These are phyloP conservation scores for Aspergillus hancockii DNA, from an alignment of 495 filamentous ascomycete species.

Conservation along the genomic window DNA sequence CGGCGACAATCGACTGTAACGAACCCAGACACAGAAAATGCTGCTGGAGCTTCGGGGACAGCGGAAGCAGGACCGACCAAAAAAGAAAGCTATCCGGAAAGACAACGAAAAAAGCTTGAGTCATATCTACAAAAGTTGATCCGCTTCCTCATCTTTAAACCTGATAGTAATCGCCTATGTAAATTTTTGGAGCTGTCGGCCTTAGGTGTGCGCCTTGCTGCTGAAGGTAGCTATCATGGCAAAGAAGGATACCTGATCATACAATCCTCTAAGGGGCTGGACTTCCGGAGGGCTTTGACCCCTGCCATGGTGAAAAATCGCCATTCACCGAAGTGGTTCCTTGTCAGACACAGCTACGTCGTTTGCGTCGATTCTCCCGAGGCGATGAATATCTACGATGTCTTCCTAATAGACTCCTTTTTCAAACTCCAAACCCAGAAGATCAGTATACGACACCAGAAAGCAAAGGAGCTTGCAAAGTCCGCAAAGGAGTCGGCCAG, in stretches of 20 bases:
- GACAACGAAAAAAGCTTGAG: slow-evolving; percentile 84
- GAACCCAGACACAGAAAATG: slow-evolving; percentile 45
- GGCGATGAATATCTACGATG: slow-evolving; percentile 98
- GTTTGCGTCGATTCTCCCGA: slow-evolving; percentile 97
- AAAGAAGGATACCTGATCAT: slow-evolving; percentile 96
- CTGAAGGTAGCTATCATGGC: slow-evolving; percentile 94
- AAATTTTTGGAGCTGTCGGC: slow-evolving; percentile 96
- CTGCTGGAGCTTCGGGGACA: slow-evolving; percentile 43
- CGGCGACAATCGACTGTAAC: slow-evolving; percentile 59
- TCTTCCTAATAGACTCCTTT: slow-evolving; percentile 86
- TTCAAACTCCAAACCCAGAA: slow-evolving; percentile 77
- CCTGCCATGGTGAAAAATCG: slow-evolving; percentile 73
- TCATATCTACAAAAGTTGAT: slow-evolving; percentile 94
- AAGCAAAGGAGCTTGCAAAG: slow-evolving; percentile 65
- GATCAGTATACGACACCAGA: slow-evolving; percentile 57
- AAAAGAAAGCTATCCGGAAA: slow-evolving; percentile 60
- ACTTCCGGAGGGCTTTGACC: slow-evolving; percentile 79
- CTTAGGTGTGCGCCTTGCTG: slow-evolving; percentile 89
- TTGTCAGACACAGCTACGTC: slow-evolving; percentile 95
- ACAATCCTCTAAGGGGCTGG: slow-evolving; percentile 85
- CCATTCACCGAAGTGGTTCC: slow-evolving; percentile 94
- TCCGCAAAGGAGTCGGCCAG: slow-evolving; percentile 62
- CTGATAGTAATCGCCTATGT: slow-evolving; percentile 93
- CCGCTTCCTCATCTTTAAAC: slow-evolving; percentile 88
- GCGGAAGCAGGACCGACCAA: slow-evolving; percentile 43